phyloP scores from a whole-genome alignment of 2,329 filamentous ascomycete genomes.

The Microascus cirrosus region DNA sequence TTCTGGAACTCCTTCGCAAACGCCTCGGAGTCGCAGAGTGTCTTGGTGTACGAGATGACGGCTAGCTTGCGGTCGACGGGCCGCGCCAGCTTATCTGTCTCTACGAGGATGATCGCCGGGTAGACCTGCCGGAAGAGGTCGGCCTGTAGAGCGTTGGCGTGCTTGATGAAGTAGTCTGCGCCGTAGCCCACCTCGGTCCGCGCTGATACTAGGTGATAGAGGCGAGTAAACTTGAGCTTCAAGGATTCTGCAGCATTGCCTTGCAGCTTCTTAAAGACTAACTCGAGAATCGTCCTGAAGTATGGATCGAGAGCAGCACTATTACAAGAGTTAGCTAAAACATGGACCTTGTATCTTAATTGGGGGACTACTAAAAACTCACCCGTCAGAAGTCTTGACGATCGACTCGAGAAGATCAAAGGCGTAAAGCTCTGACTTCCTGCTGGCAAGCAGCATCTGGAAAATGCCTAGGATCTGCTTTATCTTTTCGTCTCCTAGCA shows the following conservation, averaged over 20 bases:
- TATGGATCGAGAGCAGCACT: constrained; percentile 61
- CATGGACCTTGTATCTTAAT: background rate
- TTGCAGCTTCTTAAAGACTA: constrained; percentile 72
- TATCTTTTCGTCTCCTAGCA: constrained; percentile 69
- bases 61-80: constrained; percentile 89
- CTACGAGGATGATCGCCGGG: constrained; percentile 72
- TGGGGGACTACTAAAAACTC: constrained; percentile 22
- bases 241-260: constrained; percentile 62
- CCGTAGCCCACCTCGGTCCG: constrained; percentile 71
- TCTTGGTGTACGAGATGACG: constrained; percentile 88
- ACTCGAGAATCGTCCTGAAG: constrained; percentile 67
- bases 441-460: constrained; percentile 73
- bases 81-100: constrained; percentile 77
- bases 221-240: constrained; percentile 77
- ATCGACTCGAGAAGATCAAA: constrained; percentile 86
- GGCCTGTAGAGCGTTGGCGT: constrained; percentile 71
- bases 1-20: constrained; percentile 77
- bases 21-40: constrained; percentile 71
- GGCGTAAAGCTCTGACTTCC: constrained; percentile 73
- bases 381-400: constrained; percentile 61
- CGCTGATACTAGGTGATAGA: constrained; percentile 87
- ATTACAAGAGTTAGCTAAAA: constrained; percentile 9
- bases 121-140: constrained; percentile 79
- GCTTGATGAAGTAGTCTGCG: constrained; percentile 79
- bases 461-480: constrained; percentile 91